Conservation (phyloP, 331 rosid genomes). For the Malus hybrid region DNA sequence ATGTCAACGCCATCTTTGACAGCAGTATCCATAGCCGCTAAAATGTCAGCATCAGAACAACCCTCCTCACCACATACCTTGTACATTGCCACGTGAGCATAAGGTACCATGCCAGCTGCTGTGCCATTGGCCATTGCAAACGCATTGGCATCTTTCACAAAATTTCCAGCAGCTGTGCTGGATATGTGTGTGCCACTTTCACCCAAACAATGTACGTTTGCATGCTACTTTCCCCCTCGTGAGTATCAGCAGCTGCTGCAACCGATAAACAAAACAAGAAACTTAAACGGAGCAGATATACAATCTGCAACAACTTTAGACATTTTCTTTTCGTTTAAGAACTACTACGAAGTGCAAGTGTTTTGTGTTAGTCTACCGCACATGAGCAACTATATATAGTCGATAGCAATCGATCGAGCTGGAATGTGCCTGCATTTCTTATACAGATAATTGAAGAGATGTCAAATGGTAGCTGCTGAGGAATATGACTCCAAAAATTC, state of each 20-base stretch:
- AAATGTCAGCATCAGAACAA: conserved; percentile 36
- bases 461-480: background rate
- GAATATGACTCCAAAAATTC: too few species aligned
- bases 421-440: background rate
- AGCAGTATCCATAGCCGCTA: conserved; percentile 28
- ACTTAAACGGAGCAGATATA: background rate
- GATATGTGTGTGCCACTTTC: conserved; percentile 58
- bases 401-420: background rate
- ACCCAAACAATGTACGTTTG: conserved; percentile 45
- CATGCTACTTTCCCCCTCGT: conserved; percentile 1
- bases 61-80: conserved; percentile 24
- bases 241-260: background rate
- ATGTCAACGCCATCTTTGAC: conserved; percentile 54
- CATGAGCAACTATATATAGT: background rate
- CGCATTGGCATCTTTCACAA: conserved; percentile 27
- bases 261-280: background rate
- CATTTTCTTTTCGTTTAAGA: conserved; percentile 1
- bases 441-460: background rate
- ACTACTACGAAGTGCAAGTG: background rate
- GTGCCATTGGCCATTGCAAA: conserved; percentile 52
- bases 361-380: background rate
- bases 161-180: conserved; percentile 39
- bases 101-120: conserved; percentile 54
- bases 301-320: background rate
- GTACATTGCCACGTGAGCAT: conserved; percentile 61